Conservation (phyloP, 2,329 filamentous ascomycete species). For the Colletotrichum sp. region DNA sequence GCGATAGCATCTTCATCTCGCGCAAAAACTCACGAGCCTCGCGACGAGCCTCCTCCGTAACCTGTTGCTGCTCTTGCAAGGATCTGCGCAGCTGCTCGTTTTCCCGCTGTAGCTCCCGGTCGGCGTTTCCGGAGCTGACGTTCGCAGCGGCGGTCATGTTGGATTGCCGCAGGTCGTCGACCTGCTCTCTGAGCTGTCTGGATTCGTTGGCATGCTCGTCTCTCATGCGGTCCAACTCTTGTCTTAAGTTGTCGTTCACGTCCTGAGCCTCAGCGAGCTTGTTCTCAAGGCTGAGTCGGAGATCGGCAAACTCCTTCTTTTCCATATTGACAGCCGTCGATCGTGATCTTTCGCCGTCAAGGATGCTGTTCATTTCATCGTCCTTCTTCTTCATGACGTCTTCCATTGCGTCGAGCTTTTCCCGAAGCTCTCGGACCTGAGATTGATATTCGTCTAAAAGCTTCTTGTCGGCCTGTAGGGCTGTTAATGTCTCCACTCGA, state of each 20-base stretch:
- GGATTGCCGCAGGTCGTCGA: constrained; percentile 57
- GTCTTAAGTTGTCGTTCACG: constrained; percentile 79
- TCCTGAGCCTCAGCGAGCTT: constrained; percentile 77
- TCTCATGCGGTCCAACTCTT: constrained; percentile 77
- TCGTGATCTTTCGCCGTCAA: constrained; percentile 63
- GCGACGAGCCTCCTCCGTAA: constrained; percentile 84
- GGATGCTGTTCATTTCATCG: constrained; percentile 65
- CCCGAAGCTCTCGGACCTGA: constrained; percentile 76
- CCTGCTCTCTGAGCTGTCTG: constrained; percentile 65
- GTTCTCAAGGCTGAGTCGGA: constrained; percentile 71
- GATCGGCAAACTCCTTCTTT: constrained; percentile 73
- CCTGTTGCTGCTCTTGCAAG: constrained; percentile 75
- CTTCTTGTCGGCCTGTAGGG: constrained; percentile 66
- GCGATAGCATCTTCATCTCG: constrained; percentile 88
- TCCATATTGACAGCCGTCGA: constrained; percentile 61
- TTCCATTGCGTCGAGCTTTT: constrained; percentile 76
- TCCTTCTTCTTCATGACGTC: constrained; percentile 73
- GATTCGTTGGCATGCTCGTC: constrained; percentile 70
- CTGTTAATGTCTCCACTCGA: constrained; percentile 17
- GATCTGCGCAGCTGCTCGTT: constrained; percentile 72
- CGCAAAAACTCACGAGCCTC: constrained; percentile 83
- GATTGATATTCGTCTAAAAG: constrained; percentile 79
- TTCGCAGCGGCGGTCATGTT: constrained; percentile 14
- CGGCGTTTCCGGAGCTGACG: constrained; percentile 36
- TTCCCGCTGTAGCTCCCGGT: constrained; percentile 66